Conservation (phyloP, 805 yeast genomes). For the Ogataea neopini region DNA sequence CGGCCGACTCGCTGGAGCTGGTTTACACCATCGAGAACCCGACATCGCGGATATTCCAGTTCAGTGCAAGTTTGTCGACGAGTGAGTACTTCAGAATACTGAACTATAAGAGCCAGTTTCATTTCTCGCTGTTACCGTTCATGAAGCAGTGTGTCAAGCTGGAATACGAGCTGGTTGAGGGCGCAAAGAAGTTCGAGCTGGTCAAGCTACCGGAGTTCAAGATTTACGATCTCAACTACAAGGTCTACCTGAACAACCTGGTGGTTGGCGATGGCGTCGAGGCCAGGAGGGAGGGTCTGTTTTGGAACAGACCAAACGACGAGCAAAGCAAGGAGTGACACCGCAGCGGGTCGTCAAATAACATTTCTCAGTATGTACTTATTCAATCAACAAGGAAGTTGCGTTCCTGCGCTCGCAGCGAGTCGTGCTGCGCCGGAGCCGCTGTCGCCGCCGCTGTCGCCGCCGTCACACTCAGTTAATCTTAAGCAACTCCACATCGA, state of each 20-base stretch:
- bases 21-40: slow-evolving; percentile 71
- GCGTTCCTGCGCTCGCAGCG: no score
- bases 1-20: slow-evolving; percentile 32
- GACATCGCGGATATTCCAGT: slow-evolving; percentile 66
- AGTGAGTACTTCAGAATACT: slow-evolving; percentile 27
- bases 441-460: no score
- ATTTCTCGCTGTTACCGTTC: slow-evolving; percentile 62
- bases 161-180: slow-evolving; percentile 33
- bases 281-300: slow-evolving; percentile 31
- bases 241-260: slow-evolving; percentile 57
- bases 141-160: slow-evolving; percentile 49
- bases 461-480: slow-evolving; percentile 42
- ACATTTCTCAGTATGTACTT: no score
- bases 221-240: slow-evolving; percentile 68
- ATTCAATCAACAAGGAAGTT: no score
- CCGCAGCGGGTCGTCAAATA: no score
- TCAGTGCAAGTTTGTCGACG: slow-evolving; percentile 35
- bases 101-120: slow-evolving; percentile 33
- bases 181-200: slow-evolving; percentile 17
- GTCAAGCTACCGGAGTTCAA: slow-evolving; percentile 58
- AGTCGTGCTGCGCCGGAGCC: no score
- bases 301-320: background rate
- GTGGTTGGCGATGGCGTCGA: slow-evolving; percentile 39
- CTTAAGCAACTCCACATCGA: slow-evolving; percentile 73
- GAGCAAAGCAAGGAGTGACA: no score